A percentile compares a stretch with the other conserved stretches of the same genome.
Conservation (phyloP, 345 rosid genomes). For the Moricandia arvensis region DNA sequence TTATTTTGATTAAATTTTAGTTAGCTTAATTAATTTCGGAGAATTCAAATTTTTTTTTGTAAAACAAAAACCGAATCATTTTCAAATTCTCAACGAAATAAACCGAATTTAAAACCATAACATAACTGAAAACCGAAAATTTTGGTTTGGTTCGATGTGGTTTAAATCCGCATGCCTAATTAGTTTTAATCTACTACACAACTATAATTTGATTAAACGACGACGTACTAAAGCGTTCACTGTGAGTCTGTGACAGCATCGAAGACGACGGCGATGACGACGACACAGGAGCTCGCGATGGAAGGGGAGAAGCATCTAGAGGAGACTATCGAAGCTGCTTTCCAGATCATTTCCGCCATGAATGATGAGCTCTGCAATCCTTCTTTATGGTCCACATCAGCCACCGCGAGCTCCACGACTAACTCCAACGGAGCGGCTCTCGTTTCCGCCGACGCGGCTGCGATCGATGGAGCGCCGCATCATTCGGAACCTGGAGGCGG, state of each 20-base stretch:
- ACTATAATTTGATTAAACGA: not conserved
- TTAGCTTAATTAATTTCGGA: too few relatives aligned
- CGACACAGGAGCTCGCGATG: conserved; percentile 71
- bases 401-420: conserved; percentile 33
- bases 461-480: conserved; percentile 43
- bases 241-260: conserved; percentile 9
- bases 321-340: conserved; percentile 85
- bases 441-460: conserved; percentile 46
- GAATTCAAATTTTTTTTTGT: too few relatives aligned
- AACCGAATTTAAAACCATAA: too few relatives aligned
- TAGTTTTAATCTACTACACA: too few relatives aligned
- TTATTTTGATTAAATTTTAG: too few relatives aligned
- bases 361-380: conserved; percentile 96
- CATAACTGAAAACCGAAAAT: too few relatives aligned
- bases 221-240: not conserved
- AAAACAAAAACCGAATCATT: too few relatives aligned
- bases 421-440: conserved; percentile 35
- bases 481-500: conserved; percentile 48
- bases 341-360: conserved; percentile 79
- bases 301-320: conserved; percentile 89
- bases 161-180: too few relatives aligned
- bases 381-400: conserved; percentile 65
- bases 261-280: conserved; percentile 38
- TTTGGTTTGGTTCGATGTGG: too few relatives aligned
- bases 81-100: too few relatives aligned